Evolutionary conservation across 257 asterid genomes (phyloP), one percentile per base, ranked within the genome.

Genomic region (Petunia axillaris): DNA sequence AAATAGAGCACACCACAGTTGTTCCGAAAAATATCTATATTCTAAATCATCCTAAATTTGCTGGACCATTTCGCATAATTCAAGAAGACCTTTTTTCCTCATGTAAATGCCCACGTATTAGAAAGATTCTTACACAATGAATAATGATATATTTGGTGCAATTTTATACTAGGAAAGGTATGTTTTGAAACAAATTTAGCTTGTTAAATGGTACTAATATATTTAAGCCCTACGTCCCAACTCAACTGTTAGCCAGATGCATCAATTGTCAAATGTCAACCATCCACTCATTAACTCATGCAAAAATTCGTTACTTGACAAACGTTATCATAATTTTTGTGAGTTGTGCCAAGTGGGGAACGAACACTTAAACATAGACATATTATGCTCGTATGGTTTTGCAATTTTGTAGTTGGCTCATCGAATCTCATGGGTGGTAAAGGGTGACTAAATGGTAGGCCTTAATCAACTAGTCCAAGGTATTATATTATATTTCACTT

Each of bases 381-480:
- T 46, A 46, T 25, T 46, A 16, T 70, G 43, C 46, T 46, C 11
- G 77, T 8, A 46, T 48, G 8, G 7, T 70, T 46, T 71, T 10
- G 60, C n/a, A 48, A 2, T 46, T 25, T 71, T 71, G 43, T 46
- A 15, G 25, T 71, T 71, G 77, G 60, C 44, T 71, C 43, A 11
- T 71, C 10, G 60, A 46, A 71, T 71, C 40, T 71, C 35, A 71
- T 25, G 59, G 76, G 43, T 46, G 43, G 43, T 46, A 71, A 71
- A 48, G 5, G 4, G 16, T 25, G 58, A 44, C 57, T 16, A 66
- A 44, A 46, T 25, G 43, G 77, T 70, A 70, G 59, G 77, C 43
- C 59, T 25, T 4, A 70, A 70, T 9, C 39, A 70, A 25, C 43
- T 70, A 46, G 16, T 70, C 59, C 59, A 46, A 9, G 9, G 10